Percentiles rank a stretch among this genome's conserved stretches.
Evolutionary conservation across 306 rosid species (phyloP).

Genomic region (Citrullus colocynthis): DNA sequence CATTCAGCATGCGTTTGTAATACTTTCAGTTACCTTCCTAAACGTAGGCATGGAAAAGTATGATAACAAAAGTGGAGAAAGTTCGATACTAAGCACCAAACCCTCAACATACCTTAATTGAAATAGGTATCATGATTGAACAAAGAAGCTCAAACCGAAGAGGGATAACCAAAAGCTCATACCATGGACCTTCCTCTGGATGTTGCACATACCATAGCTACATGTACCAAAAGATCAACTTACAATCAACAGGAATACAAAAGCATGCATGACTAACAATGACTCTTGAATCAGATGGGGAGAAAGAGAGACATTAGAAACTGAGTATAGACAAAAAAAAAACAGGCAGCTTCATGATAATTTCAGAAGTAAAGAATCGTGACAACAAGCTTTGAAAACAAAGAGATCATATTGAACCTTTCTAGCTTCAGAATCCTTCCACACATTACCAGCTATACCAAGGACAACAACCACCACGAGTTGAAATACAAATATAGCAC

Average conservation of each 20-base stretch:
- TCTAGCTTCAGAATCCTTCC: conserved; percentile 97
- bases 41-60: not conserved
- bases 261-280: not conserved
- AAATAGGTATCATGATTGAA: conserved; percentile 99
- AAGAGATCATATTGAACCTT: conserved; percentile 39
- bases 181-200: conserved; percentile 92
- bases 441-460: conserved; percentile 90
- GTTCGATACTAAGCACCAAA: not conserved
- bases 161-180: conserved; percentile 84
- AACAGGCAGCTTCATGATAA: not conserved
- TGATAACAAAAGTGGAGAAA: not conserved
- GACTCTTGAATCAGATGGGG: not conserved
- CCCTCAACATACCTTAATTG: conserved; percentile 69
- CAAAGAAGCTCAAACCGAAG: conserved; percentile 96
- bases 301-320: not conserved
- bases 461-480: conserved; percentile 94
- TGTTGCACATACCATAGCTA: conserved; percentile 92
- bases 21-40: not conserved
- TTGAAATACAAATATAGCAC: conserved; percentile 94
- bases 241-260: not conserved
- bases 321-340: not conserved
- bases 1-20: not conserved
- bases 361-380: conserved; percentile 10
- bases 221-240: conserved; percentile 1
- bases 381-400: not conserved